Base-by-base conservation (phyloP, 2,329 filamentous ascomycete genomes). In the Aureobasidium uvarum region DNA sequence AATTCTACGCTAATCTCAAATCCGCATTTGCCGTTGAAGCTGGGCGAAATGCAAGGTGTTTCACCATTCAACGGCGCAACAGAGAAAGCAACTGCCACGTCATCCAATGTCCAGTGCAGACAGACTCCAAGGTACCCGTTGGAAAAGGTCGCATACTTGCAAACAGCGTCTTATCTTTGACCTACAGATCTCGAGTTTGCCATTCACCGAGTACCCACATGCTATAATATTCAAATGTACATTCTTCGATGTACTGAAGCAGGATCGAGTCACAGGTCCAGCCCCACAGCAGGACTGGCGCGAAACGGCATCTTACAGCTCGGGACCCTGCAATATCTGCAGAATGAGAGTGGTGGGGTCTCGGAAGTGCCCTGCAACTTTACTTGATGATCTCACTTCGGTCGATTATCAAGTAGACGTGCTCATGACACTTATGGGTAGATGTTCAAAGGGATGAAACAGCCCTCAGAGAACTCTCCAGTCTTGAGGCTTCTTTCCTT, bases 281-380 rank as follows among this genome's bases (percentile, higher is more conserved):
- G 36, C 51, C 5, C n/a, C 25, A 46, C 55, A 2, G 38, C 28
- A 23, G 28, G 25, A 20, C 14, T 46, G 18, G 28, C 55, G 55
- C 41, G 18, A 25, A 46, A 36, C 28, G 55, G 39, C 41, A 59
- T 33, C 36, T 18, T 59, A 41, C 55, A 59, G 33, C 20, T 43
- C 38, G 55, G 41, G 14, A 46, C 28, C 41, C 41, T 38, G 45
- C 43, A 62, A 38, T 38, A 25, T 25, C 28, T 58, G 38, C 54
- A 43, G 23, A 36, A 46, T 59, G 25, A 36, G 8, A 23, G 25
- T 25, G 20, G 38, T 39, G 25, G 23, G 14, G 41, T 46, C 28
- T 18, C 41, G 56, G 36, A 38, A 48, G n/a, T 59, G 28, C 45
- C 33, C 10, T 48, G 58, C 58, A 28, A 16, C 58, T 62, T 39